These are phyloP conservation scores for Cercospora sp. DNA, from an alignment of 2,329 filamentous ascomycete genomes.

Conservation along the genomic window DNA sequence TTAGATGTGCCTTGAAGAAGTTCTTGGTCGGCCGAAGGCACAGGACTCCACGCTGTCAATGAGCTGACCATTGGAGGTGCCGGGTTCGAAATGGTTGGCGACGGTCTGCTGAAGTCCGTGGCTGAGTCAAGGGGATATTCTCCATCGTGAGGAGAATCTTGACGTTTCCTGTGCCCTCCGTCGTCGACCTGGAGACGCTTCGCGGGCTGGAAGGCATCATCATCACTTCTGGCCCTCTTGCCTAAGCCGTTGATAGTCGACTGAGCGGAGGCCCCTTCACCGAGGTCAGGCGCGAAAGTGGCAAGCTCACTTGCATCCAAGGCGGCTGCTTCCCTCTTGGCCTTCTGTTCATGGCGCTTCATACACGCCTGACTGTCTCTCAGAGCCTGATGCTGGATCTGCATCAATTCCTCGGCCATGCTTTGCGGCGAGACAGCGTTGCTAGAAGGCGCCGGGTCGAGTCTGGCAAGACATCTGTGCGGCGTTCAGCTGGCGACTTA, in stretches of 20 bases:
- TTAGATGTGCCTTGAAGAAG: neutral
- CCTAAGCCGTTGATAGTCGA: neutral
- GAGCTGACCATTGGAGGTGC: neutral
- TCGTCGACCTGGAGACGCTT: neutral
- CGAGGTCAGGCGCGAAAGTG: neutral
- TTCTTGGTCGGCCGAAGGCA: neutral
- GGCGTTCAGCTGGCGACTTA: neutral
- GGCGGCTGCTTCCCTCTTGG: neutral
- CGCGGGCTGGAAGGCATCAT: neutral
- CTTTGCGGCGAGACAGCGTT: neutral
- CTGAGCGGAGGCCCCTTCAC: neutral
- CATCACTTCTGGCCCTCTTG: neutral
- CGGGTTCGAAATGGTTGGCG: neutral
- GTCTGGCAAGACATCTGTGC: neutral
- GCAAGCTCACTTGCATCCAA: neutral
- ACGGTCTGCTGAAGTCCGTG: neutral
- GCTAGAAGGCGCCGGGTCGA: neutral
- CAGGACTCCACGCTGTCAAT: neutral
- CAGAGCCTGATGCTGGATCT: neutral
- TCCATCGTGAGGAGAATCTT: neutral
- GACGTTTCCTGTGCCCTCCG: neutral
- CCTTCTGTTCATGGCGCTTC: neutral
- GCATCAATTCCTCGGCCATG: neutral
- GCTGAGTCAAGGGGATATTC: neutral
- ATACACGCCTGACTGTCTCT: conserved; percentile 3